Base-by-base conservation (phyloP, 2,329 filamentous ascomycete genomes). In the Elsinoe necatrix region DNA sequence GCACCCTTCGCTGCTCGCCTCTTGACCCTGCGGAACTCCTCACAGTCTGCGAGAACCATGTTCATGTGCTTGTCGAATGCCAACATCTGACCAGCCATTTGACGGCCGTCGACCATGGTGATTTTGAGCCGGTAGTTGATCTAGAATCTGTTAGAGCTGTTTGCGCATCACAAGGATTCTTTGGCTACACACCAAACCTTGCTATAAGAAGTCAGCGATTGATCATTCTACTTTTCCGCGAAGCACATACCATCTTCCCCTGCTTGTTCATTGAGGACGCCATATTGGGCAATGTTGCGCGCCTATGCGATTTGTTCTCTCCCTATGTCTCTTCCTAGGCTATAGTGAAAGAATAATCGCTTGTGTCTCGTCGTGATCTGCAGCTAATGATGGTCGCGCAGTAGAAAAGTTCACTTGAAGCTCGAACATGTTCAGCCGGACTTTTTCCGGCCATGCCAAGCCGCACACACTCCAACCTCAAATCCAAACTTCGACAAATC, bases 1-100 rank as follows among this genome's bases (percentile, higher is more conserved):
- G 86, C 83, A 55, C 81, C 76, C 76, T 93, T 95, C 65, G 82
- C 80, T 66, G 85, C 82, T 77, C 87, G 92, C 73, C 87, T 83
- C 78, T 93, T 95, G 61, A 92, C 85, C 69, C 87, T 87, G 71
- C 91, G 87, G 74, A 95, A 96, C 73, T 97, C 92, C 81, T 98
- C 93, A 64, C 93, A 97, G 69, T 98, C 93, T 74, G 92, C 93
- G 61, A 98, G 87, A 61, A 98, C 93, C 63, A 98, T 83, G 73
- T 98, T 98, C 93, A 98, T 98, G 75, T 98, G 93, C 90, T 97
- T 97, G 74, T 98, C 93, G 68, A 97, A 98, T 56, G 93, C 93
- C 64, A 98, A 82, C 89, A 98, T 95, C 73, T 97, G 90, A 61
- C 91, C 93, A 39, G 90, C 91, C 85, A 98, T 95, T 73, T 96